Evolutionary conservation across 148 eudicot genomes (phyloP).

Genomic region (Camellia lanceoleosa): DNA sequence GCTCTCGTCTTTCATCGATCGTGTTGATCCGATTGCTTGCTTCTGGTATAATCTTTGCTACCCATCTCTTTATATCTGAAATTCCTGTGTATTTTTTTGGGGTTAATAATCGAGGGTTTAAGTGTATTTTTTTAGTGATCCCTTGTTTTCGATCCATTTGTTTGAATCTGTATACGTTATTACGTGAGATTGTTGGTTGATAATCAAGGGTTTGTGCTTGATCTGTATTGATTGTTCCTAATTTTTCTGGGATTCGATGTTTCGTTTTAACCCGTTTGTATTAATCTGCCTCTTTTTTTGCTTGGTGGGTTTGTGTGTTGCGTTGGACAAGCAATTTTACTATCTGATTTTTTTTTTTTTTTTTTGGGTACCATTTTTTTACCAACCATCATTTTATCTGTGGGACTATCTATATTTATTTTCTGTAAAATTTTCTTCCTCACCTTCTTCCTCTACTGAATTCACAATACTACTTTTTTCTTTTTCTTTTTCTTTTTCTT

Average conservation of each 20-base stretch:
- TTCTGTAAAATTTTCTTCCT: background rate
- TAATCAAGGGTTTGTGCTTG: background rate
- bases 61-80: background rate
- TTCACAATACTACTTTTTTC: background rate
- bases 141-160: background rate
- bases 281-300: background rate
- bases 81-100: too few relatives aligned
- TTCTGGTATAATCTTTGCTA: background rate
- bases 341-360: background rate
- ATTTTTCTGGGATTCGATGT: background rate
- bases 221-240: background rate
- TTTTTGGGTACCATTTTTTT: background rate
- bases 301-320: background rate
- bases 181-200: conserved; percentile 1
- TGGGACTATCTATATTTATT: background rate
- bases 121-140: background rate
- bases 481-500: background rate
- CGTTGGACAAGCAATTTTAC: background rate
- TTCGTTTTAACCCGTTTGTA: background rate
- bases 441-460: too few relatives aligned
- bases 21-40: background rate
- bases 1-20: background rate
- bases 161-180: background rate
- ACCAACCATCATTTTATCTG: background rate
- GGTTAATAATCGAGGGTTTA: background rate